Base-by-base conservation (phyloP, 225 moss, liverwort and hornwort genomes). In the Marchantia polymorpha region DNA sequence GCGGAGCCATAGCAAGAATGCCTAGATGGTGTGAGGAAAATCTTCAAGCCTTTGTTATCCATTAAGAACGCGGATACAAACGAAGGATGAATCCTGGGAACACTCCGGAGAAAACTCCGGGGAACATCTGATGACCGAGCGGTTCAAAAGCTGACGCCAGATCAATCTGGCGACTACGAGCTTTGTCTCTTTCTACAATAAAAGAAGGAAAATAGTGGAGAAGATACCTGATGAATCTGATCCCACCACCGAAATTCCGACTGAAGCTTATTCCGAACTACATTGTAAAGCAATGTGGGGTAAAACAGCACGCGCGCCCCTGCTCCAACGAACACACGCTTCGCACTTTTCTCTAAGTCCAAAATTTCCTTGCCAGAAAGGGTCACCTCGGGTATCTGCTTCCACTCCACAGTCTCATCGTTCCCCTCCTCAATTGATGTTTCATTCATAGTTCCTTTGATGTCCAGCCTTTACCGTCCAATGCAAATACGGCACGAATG, bases 161-260 rank as follows among this genome's bases (percentile, higher is more conserved):
- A 25, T 3, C 10, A 65, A 27, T 27, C 10, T 20, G 69, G 69
- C 9, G 17, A 20, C 15, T 0, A 48, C 19, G 8, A 3, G 12
- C 23, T 20, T 11, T 17, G 0, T 27, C 22, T 6, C 31, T 60
- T 19, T 56, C 56, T 13, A 61, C 2, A 7, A 39, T 2, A 39
- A 39, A 5, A 39, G 39, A 39, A 2, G 39, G 5, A 39, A 30
- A 50, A 73, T 49, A 47, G 58, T 63, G 72, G 29, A 83, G 20
- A 53, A 68, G 14, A 11, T 68, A 96, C 96, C 96, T 92, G 87
- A 78, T 96, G 94, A 74, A 96, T 91, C 77, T 92, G 89, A 90
- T 96, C 96, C 96, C 96, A 96, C 96, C 96, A 96, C 75, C 94
- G 94, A 82, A 96, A 96, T 88, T 96, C 96, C 7, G 96, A 81